phyloP scores from a whole-genome alignment of 2,329 filamentous ascomycete species.

The Monosporascus sp. region DNA sequence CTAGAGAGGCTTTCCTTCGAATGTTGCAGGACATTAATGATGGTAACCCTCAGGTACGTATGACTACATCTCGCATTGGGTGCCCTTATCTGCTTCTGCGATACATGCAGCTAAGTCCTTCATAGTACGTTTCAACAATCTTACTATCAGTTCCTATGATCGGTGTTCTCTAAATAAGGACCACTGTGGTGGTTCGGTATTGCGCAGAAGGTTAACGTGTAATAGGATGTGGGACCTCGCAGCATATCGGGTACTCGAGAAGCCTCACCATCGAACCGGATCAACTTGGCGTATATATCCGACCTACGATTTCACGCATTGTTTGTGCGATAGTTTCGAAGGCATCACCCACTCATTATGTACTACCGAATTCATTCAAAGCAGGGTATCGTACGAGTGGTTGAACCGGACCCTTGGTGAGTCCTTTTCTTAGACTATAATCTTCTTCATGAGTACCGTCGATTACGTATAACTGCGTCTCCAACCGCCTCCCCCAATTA shows the following conservation, averaged over 20 bases:
- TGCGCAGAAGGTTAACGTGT: not conserved
- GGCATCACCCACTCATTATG: constrained; percentile 87
- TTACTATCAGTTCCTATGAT: no score
- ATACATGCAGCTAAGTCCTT: no score
- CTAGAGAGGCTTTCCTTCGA: constrained; percentile 75
- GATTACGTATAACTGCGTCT: no score
- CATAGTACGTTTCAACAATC: no score
- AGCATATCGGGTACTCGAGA: constrained; percentile 75
- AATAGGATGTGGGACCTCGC: constrained; percentile 72
- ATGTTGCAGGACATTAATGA: constrained; percentile 89
- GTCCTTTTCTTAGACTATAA: not conserved
- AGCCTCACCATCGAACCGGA: constrained; percentile 72
- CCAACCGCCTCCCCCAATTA: no score
- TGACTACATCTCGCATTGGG: not conserved
- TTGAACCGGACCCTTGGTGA: constrained; percentile 66
- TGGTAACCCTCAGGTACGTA: constrained; percentile 74
- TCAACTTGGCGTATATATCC: constrained; percentile 89
- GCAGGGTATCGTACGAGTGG: constrained; percentile 85
- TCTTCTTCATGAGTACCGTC: no score
- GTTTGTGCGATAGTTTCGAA: constrained; percentile 88
- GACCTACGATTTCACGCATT: constrained; percentile 90
- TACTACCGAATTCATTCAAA: constrained; percentile 85
- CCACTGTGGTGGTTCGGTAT: no score
- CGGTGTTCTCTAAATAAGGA: no score
- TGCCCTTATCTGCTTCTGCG: no score